phyloP scores from a whole-genome alignment of 2,329 filamentous ascomycete species.

The Trichoderma atrobrunneum region DNA sequence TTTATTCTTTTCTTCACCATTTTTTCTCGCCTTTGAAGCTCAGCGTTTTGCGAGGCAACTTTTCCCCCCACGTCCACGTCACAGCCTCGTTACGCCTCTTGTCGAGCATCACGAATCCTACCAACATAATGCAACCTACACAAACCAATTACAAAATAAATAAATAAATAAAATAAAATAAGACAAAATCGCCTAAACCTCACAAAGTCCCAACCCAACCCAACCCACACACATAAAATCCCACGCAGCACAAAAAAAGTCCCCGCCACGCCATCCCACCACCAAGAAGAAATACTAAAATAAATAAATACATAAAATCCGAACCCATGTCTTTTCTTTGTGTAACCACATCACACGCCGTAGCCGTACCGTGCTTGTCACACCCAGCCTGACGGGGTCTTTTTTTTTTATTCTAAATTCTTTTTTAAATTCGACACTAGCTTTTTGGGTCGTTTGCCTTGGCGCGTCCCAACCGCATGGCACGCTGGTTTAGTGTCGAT shows the following conservation, averaged over 20 bases:
- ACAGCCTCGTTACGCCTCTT: not conserved
- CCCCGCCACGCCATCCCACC: not conserved
- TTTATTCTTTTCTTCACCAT: not conserved
- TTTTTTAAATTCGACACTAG: not conserved
- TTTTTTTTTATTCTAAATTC: not conserved
- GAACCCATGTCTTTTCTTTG: not conserved
- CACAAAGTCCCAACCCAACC: not conserved
- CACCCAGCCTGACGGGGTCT: not conserved
- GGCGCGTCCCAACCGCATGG: conserved; percentile 14
- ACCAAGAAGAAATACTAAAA: not conserved
- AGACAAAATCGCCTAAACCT: not conserved
- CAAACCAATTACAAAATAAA: not conserved
- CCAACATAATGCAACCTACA: not conserved
- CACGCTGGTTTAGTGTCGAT: conserved; percentile 10
- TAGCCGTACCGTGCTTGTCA: conserved; percentile 16
- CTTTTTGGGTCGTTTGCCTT: too few relatives aligned
- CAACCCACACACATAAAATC: not conserved
- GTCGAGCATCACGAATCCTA: not conserved
- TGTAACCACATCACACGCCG: conserved; percentile 15
- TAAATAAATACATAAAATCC: not conserved
- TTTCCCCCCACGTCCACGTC: not conserved
- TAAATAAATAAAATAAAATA: not conserved
- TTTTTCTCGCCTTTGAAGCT: not conserved
- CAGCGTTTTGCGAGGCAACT: not conserved
- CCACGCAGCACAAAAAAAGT: not conserved